Percentiles rank a stretch among this genome's conserved stretches.
Evolutionary conservation across 192 early-diverging fungal genomes (phyloP).

Genomic region (Fimicolochytrium jonesii): DNA sequence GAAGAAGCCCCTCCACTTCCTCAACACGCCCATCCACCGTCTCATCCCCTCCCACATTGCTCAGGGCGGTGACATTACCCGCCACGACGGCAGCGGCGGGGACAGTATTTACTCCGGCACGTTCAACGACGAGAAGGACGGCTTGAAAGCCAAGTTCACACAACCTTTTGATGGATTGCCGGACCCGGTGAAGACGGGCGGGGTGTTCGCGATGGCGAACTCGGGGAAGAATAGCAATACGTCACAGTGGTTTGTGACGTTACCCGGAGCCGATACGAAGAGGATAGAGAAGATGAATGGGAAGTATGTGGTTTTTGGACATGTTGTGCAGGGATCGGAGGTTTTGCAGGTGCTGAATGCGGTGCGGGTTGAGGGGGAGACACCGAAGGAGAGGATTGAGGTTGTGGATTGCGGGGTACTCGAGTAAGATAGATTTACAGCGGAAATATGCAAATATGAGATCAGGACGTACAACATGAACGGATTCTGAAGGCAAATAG

Average conservation of each 20-base stretch:
- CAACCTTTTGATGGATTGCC: no score
- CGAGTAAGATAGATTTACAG: no score
- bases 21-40: constrained; percentile 53
- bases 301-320: constrained; percentile 65
- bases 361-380: constrained; percentile 18
- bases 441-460: no score
- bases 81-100: constrained; percentile 43
- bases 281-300: constrained; percentile 59
- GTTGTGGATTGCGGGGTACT: constrained; percentile 26
- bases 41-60: constrained; percentile 81
- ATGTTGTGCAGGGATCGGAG: constrained; percentile 18
- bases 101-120: constrained; percentile 79
- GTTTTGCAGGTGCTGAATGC: constrained; percentile 16
- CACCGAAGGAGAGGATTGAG: constrained; percentile 5
- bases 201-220: constrained; percentile 79
- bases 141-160: constrained; percentile 57
- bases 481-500: no score
- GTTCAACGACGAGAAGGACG: constrained; percentile 64
- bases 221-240: constrained; percentile 66
- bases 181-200: constrained; percentile 18
- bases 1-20: constrained; percentile 76
- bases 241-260: constrained; percentile 84
- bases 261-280: constrained; percentile 63
- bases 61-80: constrained; percentile 70
- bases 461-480: no score